Evolutionary conservation across 2,329 filamentous ascomycete species (phyloP), one percentile per base, ranked within the genome.

Genomic region (Aspergillus glaucus): DNA sequence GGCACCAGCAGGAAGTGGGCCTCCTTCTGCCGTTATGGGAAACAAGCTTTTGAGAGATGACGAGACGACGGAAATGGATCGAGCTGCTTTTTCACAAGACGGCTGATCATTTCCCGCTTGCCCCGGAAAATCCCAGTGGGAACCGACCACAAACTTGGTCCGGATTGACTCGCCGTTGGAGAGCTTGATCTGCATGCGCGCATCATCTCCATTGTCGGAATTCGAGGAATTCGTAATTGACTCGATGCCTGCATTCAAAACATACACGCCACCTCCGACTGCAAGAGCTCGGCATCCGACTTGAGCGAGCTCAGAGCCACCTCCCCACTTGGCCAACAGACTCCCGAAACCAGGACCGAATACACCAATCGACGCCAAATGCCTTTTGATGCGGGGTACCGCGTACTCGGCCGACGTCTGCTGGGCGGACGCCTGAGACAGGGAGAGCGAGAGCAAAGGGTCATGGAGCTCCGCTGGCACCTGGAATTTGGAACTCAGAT

Each of bases 241-340:
- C 41, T 78, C 66, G 47, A 93, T 73, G 8, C 83, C 83, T 44
- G 85, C 85, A 40, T 84, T 86, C 14, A 97, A 80, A 66, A 95
- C 88, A 70, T 97, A 97, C 3, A 94, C 81, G 9, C 85, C 88
- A 43, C 93, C 93, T 32, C 92, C 92, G 6, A 98, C 93, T 17
- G 92, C 92, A 53, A 85, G 84, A 36, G 92, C 89, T 57, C 92
- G 86, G 65, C 93, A 97, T 4, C 85, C 88, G 21, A 95, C 90
- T 73, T 98, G 92, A 26, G 87, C 83, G 51, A 97, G 82, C 69
- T 98, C 92, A 28, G 89, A 86, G 43, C 87, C 77, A 24, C 92
- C 90, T 43, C 92, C 92, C 85, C 90, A 98, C 75, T 95, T 96
- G 19, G 91, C 86, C 56, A 95, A 81, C 10, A 98, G 82, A 43